These are phyloP conservation scores for Panaeolus cyanescens DNA, from an alignment of 768 basidiomycete species.

Conservation along the genomic window DNA sequence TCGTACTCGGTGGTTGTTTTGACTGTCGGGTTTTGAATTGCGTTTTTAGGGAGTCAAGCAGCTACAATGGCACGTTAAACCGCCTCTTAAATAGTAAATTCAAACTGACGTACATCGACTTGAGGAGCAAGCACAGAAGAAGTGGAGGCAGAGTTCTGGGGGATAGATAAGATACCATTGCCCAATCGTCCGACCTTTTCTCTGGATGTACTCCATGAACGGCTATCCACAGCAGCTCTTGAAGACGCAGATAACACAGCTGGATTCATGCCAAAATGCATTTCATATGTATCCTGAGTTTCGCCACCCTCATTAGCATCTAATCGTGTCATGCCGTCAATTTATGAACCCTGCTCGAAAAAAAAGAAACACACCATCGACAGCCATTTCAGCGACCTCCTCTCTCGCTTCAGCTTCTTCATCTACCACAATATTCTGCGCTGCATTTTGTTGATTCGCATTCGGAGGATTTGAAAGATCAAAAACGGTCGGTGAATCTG, in stretches of 20 bases:
- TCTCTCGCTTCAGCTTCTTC: conserved; percentile 23
- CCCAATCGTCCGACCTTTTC: conserved; percentile 62
- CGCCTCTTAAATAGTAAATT: background rate
- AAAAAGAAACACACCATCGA: conserved; percentile 18
- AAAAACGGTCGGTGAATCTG: conserved; percentile 18
- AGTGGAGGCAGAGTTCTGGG: conserved; percentile 37
- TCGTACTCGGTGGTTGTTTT: conserved; percentile 54
- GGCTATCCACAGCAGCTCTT: conserved; percentile 53
- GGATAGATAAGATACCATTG: conserved; percentile 47
- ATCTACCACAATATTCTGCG: conserved; percentile 19
- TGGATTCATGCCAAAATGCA: conserved; percentile 71
- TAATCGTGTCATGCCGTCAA: conserved; percentile 14
- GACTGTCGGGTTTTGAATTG: conserved; percentile 57
- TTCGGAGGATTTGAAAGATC: background rate
- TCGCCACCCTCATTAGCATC: background rate
- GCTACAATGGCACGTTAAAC: conserved; percentile 32
- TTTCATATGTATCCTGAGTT: conserved; percentile 57
- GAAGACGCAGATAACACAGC: conserved; percentile 48
- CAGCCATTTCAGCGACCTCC: conserved; percentile 24
- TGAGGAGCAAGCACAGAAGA: conserved; percentile 25
- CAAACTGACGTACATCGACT: conserved; percentile 28
- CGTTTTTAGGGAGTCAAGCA: conserved; percentile 55
- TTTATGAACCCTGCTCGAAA: conserved; percentile 5
- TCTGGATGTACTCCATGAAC: conserved; percentile 56
- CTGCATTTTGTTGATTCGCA: conserved; percentile 13